Conservation (phyloP, 31 red algal species). For the Odonthalia washingtoniensis region DNA sequence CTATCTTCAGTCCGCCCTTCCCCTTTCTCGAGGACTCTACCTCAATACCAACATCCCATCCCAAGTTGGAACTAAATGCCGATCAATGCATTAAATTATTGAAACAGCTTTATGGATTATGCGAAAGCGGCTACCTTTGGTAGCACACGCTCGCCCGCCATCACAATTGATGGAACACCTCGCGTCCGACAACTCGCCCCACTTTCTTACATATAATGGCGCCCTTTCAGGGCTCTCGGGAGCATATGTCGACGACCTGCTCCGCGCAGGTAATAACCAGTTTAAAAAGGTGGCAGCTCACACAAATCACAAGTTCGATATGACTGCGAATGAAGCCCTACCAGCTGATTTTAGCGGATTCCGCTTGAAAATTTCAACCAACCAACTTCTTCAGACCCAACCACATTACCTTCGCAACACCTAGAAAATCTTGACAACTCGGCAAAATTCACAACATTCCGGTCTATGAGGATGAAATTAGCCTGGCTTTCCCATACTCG, state of each 20-base stretch:
- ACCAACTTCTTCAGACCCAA: too few species aligned
- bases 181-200: neutral
- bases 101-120: neutral
- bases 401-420: neutral
- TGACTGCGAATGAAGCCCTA: too few species aligned
- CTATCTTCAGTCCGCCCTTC: neutral
- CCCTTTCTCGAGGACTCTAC: neutral
- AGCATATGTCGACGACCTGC: too few species aligned
- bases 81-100: neutral
- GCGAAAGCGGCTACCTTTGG: neutral
- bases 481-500: constrained; percentile 25
- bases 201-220: neutral
- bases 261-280: too few species aligned
- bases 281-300: neutral
- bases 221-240: too few species aligned
- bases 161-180: neutral
- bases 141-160: neutral
- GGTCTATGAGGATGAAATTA: constrained; percentile 27
- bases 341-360: too few species aligned
- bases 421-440: neutral
- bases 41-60: neutral
- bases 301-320: too few species aligned
- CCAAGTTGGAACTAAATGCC: neutral
- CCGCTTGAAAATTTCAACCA: too few species aligned
- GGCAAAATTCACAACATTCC: neutral